Conservation (phyloP, 108 stramenopile genomes). For the Craspedostauros australis region DNA sequence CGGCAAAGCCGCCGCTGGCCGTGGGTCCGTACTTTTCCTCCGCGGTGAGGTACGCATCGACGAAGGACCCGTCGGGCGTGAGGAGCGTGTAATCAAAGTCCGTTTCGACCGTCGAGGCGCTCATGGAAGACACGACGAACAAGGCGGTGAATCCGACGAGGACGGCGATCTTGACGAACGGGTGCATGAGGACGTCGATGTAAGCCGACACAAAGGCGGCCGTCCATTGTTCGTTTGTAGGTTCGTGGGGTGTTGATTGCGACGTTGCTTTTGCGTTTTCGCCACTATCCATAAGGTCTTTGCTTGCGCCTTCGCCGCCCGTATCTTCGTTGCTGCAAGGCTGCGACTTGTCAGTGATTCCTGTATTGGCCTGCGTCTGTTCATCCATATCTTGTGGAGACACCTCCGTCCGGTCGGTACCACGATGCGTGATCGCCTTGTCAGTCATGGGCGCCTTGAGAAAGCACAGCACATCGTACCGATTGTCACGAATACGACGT, state of each 20-base stretch:
- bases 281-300: no score
- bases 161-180: no score
- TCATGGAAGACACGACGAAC: neutral
- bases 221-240: no score
- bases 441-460: neutral
- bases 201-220: no score
- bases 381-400: neutral
- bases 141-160: neutral
- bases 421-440: neutral
- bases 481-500: neutral
- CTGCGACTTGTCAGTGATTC: no score
- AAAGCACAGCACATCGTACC: neutral
- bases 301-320: no score
- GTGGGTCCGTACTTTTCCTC: neutral
- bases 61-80: neutral
- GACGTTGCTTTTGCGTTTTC: no score
- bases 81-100: neutral
- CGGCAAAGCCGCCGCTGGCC: no score
- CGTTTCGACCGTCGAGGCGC: neutral
- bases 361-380: neutral
- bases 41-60: neutral
- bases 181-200: no score
- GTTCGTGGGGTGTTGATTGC: no score
- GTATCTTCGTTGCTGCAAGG: neutral
- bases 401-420: neutral